A percentile compares a stretch with the other conserved stretches of the same genome.
phyloP scores from a whole-genome alignment of 768 basidiomycete genomes.

The Phlebiopsis flavidoalba region DNA sequence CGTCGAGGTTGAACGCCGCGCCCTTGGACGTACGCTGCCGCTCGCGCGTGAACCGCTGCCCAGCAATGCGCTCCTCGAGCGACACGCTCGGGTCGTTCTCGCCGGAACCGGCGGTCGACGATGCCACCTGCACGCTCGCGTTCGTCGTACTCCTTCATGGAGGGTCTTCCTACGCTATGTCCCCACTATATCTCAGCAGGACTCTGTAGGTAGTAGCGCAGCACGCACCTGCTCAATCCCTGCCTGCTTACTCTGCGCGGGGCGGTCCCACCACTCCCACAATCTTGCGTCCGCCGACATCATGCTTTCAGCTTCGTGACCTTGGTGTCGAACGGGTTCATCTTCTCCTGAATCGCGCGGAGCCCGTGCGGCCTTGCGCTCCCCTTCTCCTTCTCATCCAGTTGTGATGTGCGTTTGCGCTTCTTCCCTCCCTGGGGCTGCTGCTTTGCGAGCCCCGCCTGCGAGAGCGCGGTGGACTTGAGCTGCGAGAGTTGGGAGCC shows the following conservation, averaged over 20 bases:
- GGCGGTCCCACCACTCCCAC: constrained; percentile 83
- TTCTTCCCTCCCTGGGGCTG: constrained; percentile 54
- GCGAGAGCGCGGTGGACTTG: constrained; percentile 72
- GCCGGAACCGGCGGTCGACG: constrained; percentile 91
- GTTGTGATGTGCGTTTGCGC: constrained; percentile 48
- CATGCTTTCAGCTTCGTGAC: constrained; percentile 90
- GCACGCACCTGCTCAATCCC: constrained; percentile 79
- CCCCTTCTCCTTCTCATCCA: constrained; percentile 78
- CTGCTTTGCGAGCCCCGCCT: constrained; percentile 70
- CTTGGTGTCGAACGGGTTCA: constrained; percentile 94
- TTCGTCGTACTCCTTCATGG: constrained; percentile 81
- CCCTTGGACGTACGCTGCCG: constrained; percentile 75
- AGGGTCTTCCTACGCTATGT: constrained; percentile 84
- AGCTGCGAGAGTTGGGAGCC: constrained; percentile 91
- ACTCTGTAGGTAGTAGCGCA: not conserved
- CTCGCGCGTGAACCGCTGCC: constrained; percentile 91
- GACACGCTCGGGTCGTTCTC: constrained; percentile 91
- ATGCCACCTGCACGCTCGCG: constrained; percentile 83
- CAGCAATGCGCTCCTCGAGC: constrained; percentile 92
- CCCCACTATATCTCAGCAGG: constrained; percentile 8
- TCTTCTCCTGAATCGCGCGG: constrained; percentile 73
- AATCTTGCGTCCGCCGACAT: constrained; percentile 83
- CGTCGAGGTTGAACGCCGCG: constrained; percentile 82
- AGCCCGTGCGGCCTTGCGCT: constrained; percentile 76
- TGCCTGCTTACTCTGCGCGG: constrained; percentile 82